Conservation (phyloP, 176 grass and related monocot genomes). For the Zizania latifolia region DNA sequence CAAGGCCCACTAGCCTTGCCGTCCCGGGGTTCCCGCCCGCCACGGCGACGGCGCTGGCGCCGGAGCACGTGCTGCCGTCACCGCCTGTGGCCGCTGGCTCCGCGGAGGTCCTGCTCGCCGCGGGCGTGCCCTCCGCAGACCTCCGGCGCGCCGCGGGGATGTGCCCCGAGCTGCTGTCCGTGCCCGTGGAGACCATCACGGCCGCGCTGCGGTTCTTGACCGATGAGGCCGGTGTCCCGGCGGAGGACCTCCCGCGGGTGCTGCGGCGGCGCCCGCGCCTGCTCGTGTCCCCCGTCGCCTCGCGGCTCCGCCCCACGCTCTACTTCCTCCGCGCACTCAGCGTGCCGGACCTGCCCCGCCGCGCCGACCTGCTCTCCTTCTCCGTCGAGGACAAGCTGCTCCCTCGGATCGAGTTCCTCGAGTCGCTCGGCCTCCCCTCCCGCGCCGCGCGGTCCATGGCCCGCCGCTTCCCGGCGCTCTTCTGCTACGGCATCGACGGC, state of each 20-base stretch:
- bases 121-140: conserved; percentile 49
- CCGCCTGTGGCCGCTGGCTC: conserved; percentile 29
- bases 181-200: conserved; percentile 35
- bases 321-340: conserved; percentile 86
- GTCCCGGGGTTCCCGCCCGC: conserved; percentile 16
- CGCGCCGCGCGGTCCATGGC: conserved; percentile 59
- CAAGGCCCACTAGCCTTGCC: conserved; percentile 36
- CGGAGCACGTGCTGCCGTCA: conserved; percentile 30
- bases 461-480: conserved; percentile 69
- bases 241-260: conserved; percentile 43
- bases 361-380: conserved; percentile 72
- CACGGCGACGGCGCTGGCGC: conserved; percentile 8
- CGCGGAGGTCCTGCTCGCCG: conserved; percentile 35
- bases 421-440: conserved; percentile 49
- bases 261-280: conserved; percentile 67
- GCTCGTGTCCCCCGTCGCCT: conserved; percentile 60
- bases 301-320: conserved; percentile 58
- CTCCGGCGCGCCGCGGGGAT: conserved; percentile 67
- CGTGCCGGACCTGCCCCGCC: conserved; percentile 47
- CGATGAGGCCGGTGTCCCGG: conserved; percentile 40
- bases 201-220: conserved; percentile 55
- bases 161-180: conserved; percentile 80
- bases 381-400: conserved; percentile 88
- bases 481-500: conserved; percentile 65
- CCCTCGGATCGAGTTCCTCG: conserved; percentile 74